Percentiles rank a stretch among this genome's conserved stretches.
Conservation (phyloP, 106 monocot genomes). For the Apostasia shenzhenica region DNA sequence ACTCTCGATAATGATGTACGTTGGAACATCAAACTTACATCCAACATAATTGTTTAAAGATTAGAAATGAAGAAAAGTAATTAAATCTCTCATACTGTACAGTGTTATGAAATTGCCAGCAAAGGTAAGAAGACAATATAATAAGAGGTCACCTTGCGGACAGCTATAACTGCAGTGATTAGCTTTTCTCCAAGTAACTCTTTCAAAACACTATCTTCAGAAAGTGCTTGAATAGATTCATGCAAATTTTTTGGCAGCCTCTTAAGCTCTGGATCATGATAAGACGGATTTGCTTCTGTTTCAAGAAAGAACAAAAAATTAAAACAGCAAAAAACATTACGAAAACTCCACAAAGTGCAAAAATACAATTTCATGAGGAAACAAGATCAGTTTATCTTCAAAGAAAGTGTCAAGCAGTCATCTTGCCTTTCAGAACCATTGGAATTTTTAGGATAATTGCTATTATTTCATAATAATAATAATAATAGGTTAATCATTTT, state of each 20-base stretch:
- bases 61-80: neutral
- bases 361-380: neutral
- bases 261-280: slow-evolving; percentile 19
- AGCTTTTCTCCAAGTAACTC: slow-evolving; percentile 77
- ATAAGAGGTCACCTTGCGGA: slow-evolving; percentile 59
- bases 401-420: neutral
- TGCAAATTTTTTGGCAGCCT: slow-evolving; percentile 67
- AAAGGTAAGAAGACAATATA: neutral
- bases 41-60: neutral
- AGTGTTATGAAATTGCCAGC: neutral
- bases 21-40: neutral
- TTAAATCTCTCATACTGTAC: neutral
- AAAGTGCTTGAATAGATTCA: slow-evolving; percentile 79
- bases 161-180: slow-evolving; percentile 40
- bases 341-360: neutral
- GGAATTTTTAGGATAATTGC: neutral
- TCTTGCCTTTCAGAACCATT: neutral
- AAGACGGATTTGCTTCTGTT: slow-evolving; percentile 66
- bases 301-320: neutral
- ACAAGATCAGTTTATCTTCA: neutral
- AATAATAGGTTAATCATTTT: neutral
- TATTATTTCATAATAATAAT: too few species aligned
- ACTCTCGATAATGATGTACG: neutral
- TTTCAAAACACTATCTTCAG: slow-evolving; percentile 44
- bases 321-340: neutral